Base-by-base conservation (phyloP, 495 filamentous ascomycete genomes). In the Talaromyces thailandensis region DNA sequence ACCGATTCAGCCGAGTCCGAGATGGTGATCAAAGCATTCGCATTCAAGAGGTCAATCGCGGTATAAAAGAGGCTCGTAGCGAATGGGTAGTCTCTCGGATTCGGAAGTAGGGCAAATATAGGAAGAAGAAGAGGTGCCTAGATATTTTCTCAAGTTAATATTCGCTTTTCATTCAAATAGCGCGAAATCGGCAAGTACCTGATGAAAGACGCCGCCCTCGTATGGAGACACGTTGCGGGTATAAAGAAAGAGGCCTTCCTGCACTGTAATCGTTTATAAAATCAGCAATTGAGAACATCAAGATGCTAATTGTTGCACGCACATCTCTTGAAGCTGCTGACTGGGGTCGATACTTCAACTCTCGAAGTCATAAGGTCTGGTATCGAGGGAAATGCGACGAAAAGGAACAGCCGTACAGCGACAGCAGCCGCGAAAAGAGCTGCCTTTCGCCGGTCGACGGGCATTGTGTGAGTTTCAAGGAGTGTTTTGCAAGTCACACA, bases 251-350 rank as follows among this genome's bases (percentile, higher is more conserved):
- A 98, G 79, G 29, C 94, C 94, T 77, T 98, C 94, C 76, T 97
- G 92, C 58, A 98, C 92, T 96, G 62, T 18, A 57, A 9, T 60
- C 43, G 14, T 21, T 4, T 16, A 6, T n/a, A n/a, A n/a, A n/a
- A n/a, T 63, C 25, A 57, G 24, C 2, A 2, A 62, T 16, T 18
- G 23, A 51, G 11, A 12, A 6, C 16, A 18, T 35, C 50, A 12
- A 1, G n/a, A 45, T 24, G 18, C 29, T 48, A 56, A 35, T 37
- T n/a, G 43, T 4, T 12, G 21, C 29, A 73, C 88, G 75, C 79
- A 96, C 92, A 76, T 84, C 95, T 85, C 79, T 97, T 98, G 83
- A 96, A 98, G 82, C 94, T 96, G 62, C 89, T 96, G 26, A 98
- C 89, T 18, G 94, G 92, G 3, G 94, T 98, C 26, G 94, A 97